phyloP scores from a whole-genome alignment of 2,329 filamentous ascomycete genomes.

The Triangularia setosa region DNA sequence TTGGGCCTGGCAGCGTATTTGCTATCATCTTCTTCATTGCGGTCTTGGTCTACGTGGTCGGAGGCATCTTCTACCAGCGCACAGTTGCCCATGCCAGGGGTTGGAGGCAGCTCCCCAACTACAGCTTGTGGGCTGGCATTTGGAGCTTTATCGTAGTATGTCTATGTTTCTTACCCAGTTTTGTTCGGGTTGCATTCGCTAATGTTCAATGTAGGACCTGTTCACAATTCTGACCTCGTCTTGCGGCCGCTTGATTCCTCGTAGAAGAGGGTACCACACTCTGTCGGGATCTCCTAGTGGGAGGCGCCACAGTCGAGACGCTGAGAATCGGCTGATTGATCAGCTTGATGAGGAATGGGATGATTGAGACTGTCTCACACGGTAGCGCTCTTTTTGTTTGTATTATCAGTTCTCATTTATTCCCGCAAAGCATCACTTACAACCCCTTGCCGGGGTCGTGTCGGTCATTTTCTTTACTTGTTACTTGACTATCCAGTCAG shows the following conservation, averaged over 20 bases:
- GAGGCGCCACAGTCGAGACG: slow-evolving; percentile 57
- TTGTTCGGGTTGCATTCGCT: neutral
- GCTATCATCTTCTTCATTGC: slow-evolving; percentile 76
- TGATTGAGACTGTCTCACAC: slow-evolving; percentile 42
- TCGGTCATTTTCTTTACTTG: neutral
- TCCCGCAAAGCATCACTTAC: neutral
- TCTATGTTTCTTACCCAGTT: neutral
- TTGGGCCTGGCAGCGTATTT: slow-evolving; percentile 74
- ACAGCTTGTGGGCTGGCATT: slow-evolving; percentile 85
- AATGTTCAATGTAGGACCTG: slow-evolving; percentile 47
- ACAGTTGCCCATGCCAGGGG: slow-evolving; percentile 91
- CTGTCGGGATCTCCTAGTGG: slow-evolving; percentile 53
- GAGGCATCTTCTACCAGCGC: slow-evolving; percentile 92
- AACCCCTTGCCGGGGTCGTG: neutral
- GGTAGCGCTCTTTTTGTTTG: neutral
- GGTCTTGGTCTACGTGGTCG: slow-evolving; percentile 82
- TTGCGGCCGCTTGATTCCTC: slow-evolving; percentile 62
- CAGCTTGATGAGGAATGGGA: slow-evolving; percentile 98
- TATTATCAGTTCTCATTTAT: neutral
- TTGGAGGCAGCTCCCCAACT: slow-evolving; percentile 94
- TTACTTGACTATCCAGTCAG: neutral
- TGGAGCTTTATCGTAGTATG: slow-evolving; percentile 76
- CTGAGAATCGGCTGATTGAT: slow-evolving; percentile 91
- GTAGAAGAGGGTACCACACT: slow-evolving; percentile 62
- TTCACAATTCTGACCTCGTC: slow-evolving; percentile 66